phyloP scores from a whole-genome alignment of 73 alveolate genomes.

The Paramecium caudatum region DNA sequence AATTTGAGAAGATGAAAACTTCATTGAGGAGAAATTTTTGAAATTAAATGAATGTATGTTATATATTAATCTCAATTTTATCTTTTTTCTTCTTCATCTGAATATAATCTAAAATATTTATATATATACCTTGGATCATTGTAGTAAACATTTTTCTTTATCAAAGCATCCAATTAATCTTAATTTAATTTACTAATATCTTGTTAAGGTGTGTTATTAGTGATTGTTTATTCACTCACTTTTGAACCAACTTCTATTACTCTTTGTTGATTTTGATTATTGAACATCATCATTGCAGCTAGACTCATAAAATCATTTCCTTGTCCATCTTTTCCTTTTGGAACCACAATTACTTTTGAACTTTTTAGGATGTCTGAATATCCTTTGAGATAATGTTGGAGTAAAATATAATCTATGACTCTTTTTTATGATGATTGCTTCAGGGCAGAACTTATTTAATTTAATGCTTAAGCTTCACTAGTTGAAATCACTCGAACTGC shows the following conservation, averaged over 20 bases:
- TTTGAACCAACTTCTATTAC: neutral
- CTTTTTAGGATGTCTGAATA: constrained; percentile 42
- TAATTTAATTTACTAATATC: neutral
- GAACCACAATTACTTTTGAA: constrained; percentile 68
- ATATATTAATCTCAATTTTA: neutral
- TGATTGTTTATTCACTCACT: neutral
- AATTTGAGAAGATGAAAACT: constrained; percentile 28
- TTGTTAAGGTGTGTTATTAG: neutral
- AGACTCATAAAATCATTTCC: constrained; percentile 36
- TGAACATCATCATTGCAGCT: constrained; percentile 69
- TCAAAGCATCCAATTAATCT: constrained; percentile 19
- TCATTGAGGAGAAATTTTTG: neutral
- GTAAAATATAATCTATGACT: constrained; percentile 55
- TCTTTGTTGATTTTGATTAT: neutral
- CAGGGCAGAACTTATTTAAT: constrained; percentile 47
- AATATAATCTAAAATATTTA: constrained; percentile 11
- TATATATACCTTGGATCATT: neutral
- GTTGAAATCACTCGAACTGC: constrained; percentile 34
- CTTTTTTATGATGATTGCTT: neutral
- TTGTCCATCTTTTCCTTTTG: constrained; percentile 63
- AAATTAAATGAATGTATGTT: neutral
- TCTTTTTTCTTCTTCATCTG: constrained; percentile 51
- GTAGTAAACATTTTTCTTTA: constrained; percentile 45
- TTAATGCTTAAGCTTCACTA: constrained; percentile 67
- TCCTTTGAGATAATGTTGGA: constrained; percentile 63